Conservation (phyloP, 768 basidiomycete genomes). For the Calocera cornea region DNA sequence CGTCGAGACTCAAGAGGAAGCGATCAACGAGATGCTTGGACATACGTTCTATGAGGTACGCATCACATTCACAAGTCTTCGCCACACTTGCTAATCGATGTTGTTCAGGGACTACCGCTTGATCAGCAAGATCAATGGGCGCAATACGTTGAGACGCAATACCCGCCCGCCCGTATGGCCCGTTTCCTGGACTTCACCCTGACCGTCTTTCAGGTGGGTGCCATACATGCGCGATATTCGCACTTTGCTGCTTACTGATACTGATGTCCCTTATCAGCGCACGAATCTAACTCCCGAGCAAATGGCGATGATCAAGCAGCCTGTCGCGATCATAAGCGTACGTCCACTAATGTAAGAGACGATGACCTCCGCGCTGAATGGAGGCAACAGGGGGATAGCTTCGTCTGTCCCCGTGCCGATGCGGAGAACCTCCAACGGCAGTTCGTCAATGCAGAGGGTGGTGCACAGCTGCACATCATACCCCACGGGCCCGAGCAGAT, state of each 20-base stretch:
- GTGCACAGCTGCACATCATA: neutral
- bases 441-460: neutral
- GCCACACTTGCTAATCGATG: neutral
- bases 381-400: neutral
- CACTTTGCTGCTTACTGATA: neutral
- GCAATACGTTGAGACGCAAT: neutral
- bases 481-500: neutral
- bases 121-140: constrained; percentile 3
- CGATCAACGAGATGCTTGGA: neutral
- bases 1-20: neutral
- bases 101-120: neutral
- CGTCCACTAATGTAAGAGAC: neutral
- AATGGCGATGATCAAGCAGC: constrained; percentile 4
- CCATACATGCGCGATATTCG: neutral
- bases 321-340: neutral
- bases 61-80: neutral
- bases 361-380: neutral
- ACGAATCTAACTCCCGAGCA: neutral
- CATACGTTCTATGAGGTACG: constrained; percentile 2
- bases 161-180: neutral
- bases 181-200: constrained; percentile 2
- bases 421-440: neutral
- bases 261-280: neutral
- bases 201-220: neutral
- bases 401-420: neutral